phyloP scores from a whole-genome alignment of 2,329 filamentous ascomycete species.

The Colletotrichum liaoningense region DNA sequence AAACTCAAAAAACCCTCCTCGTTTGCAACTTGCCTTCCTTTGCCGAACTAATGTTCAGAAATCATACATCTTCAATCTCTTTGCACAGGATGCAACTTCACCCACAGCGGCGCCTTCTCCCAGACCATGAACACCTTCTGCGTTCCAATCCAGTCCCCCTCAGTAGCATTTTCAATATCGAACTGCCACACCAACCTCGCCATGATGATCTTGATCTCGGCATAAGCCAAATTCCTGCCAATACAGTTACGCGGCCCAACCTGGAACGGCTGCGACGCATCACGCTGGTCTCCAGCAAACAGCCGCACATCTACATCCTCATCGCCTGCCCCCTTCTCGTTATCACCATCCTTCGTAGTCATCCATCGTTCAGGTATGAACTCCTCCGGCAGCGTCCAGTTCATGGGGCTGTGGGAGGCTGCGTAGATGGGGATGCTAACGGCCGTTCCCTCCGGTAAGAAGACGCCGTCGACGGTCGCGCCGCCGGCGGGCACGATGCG shows the following conservation, averaged over 20 bases:
- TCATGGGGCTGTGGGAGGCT: not conserved
- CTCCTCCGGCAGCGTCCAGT: constrained; percentile 56
- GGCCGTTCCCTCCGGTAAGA: constrained; percentile 45
- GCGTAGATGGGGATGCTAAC: constrained; percentile 43
- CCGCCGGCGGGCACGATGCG: not conserved
- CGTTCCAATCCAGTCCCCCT: constrained; percentile 49
- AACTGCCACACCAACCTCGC: constrained; percentile 58
- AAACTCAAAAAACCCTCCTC: not conserved
- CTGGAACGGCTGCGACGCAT: constrained; percentile 59
- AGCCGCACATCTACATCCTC: not conserved
- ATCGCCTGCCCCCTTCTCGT: not conserved
- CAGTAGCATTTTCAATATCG: constrained; percentile 51
- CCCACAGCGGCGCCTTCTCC: constrained; percentile 12
- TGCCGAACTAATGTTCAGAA: too few species aligned
- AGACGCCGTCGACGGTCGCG: constrained; percentile 37
- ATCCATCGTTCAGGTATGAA: constrained; percentile 61
- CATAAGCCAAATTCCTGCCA: constrained; percentile 59
- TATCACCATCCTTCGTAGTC: not conserved
- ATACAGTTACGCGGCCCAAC: constrained; percentile 61
- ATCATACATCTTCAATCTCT: not conserved
- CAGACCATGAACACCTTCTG: constrained; percentile 13
- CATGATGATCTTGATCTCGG: constrained; percentile 60
- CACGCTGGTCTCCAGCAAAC: constrained; percentile 47
- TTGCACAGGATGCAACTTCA: constrained; percentile 1
- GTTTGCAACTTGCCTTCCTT: too few species aligned